These are phyloP conservation scores for Beauveria sp. DNA, from an alignment of 2,329 filamentous ascomycete genomes.

Conservation along the genomic window DNA sequence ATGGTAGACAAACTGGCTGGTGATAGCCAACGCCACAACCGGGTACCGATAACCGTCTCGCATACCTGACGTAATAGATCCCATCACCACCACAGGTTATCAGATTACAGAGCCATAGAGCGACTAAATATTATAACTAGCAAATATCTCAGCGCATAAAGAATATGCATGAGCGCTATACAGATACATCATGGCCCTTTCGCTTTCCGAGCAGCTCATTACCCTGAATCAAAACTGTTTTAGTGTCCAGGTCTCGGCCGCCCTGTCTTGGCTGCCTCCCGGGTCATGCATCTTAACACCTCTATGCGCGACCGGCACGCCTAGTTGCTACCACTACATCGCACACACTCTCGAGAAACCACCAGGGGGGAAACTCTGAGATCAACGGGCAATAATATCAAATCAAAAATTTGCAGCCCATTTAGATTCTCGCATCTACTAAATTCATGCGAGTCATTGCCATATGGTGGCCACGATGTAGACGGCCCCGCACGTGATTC, in stretches of 20 bases:
- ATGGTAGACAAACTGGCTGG: background rate
- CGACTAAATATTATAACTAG: too few relatives aligned
- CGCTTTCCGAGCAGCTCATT: too few relatives aligned
- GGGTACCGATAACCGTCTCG: background rate
- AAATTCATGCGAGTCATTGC: background rate
- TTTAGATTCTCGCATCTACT: background rate
- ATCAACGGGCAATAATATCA: background rate
- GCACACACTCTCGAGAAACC: too few relatives aligned
- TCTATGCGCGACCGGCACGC: too few relatives aligned
- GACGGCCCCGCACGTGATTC: slow-evolving; percentile 3
- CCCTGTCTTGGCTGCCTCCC: background rate
- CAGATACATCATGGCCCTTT: too few relatives aligned
- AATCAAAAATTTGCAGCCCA: background rate
- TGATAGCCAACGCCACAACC: background rate
- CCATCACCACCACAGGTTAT: background rate
- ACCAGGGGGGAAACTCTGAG: too few relatives aligned
- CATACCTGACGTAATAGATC: slow-evolving; percentile 8
- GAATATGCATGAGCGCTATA: too few relatives aligned
- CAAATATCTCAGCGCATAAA: too few relatives aligned
- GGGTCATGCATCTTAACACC: too few relatives aligned
- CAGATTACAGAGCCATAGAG: too few relatives aligned
- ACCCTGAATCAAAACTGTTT: background rate
- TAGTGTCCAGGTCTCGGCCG: background rate
- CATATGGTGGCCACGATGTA: background rate
- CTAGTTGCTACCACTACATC: too few relatives aligned